phyloP scores from a whole-genome alignment of 805 yeast species.

The Naumovozyma dairenensis region DNA sequence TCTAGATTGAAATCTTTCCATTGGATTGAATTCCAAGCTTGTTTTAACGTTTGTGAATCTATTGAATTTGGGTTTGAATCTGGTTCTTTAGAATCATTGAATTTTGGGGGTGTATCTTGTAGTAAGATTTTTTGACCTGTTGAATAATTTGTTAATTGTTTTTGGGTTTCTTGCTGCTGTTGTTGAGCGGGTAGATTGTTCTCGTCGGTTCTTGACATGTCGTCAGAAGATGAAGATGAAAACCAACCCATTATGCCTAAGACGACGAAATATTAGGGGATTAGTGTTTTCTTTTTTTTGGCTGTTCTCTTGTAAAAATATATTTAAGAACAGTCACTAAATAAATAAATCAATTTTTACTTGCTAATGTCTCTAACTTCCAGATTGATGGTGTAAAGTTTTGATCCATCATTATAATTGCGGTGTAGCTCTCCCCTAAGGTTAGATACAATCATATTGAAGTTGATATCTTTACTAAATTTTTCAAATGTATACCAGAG shows the following conservation, averaged over 20 bases:
- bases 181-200: background rate
- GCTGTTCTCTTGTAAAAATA: too few species aligned
- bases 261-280: too few species aligned
- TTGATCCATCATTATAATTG: too few species aligned
- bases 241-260: background rate
- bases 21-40: constrained; percentile 36
- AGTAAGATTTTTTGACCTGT: constrained; percentile 30
- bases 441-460: too few species aligned
- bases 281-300: too few species aligned
- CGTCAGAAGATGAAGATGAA: background rate
- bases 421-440: too few species aligned
- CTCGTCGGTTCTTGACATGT: background rate
- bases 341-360: too few species aligned
- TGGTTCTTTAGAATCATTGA: constrained; percentile 24
- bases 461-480: too few species aligned
- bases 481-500: too few species aligned
- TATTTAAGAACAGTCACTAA: too few species aligned
- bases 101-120: constrained; percentile 34
- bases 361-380: too few species aligned
- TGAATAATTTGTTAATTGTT: constrained; percentile 16
- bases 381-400: too few species aligned
- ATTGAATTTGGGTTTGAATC: constrained; percentile 8
- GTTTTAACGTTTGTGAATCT: constrained; percentile 25
- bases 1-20: constrained; percentile 43
- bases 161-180: background rate